Conservation (phyloP, 331 rosid species). For the Rhamnella rubrinervis region DNA sequence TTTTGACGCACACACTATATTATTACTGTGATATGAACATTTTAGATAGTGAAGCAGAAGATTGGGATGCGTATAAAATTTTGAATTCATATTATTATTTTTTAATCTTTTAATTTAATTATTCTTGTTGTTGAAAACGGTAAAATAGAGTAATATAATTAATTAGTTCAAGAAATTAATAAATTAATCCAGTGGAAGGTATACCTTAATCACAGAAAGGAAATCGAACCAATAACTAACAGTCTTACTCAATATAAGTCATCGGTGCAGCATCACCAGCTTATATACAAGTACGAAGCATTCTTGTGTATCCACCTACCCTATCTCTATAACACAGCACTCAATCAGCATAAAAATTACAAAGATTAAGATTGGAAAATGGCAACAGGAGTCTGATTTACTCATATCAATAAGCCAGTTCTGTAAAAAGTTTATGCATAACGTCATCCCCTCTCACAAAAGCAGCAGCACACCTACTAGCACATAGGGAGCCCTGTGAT, state of each 20-base stretch:
- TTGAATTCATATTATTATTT: no score
- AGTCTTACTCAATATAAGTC: slow-evolving; percentile 88
- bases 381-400: slow-evolving; percentile 27
- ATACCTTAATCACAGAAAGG: not conserved
- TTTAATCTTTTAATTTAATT: no score
- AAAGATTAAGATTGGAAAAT: slow-evolving; percentile 6
- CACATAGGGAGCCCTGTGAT: slow-evolving; percentile 67
- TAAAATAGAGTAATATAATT: no score
- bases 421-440: slow-evolving; percentile 87
- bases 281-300: slow-evolving; percentile 90
- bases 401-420: slow-evolving; percentile 91
- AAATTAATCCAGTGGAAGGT: not conserved
- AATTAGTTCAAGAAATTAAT: no score
- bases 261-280: slow-evolving; percentile 98
- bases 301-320: slow-evolving; percentile 87
- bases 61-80: no score
- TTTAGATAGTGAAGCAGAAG: no score
- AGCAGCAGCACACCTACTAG: slow-evolving; percentile 75
- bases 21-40: no score
- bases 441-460: slow-evolving; percentile 95
- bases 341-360: slow-evolving; percentile 13
- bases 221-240: not conserved
- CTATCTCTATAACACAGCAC: slow-evolving; percentile 64
- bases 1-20: no score
- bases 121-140: no score